Conservation (phyloP, 1,284 basidiomycete genomes). For the Vanrija sp. region DNA sequence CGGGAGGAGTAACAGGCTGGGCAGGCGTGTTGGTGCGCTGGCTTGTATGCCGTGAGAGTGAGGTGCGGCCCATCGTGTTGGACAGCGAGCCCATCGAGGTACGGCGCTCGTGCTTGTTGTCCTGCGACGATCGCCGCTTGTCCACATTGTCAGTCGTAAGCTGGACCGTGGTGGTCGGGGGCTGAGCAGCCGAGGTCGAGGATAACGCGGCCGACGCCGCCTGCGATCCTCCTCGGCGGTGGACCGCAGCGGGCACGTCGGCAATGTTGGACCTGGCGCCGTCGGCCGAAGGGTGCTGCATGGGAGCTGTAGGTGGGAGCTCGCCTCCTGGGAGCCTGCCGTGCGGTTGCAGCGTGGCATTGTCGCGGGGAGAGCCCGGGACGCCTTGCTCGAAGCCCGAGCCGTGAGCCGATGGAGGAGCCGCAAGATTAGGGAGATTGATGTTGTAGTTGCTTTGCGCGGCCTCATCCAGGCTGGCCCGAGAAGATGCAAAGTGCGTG, state of each 20-base stretch:
- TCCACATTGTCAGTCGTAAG: neutral
- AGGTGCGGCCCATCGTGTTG: conserved; percentile 28
- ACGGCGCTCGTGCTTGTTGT: conserved; percentile 67
- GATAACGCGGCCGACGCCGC: conserved; percentile 25
- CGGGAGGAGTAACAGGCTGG: conserved; percentile 20
- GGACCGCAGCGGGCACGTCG: conserved; percentile 47
- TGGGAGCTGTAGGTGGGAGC: conserved; percentile 28
- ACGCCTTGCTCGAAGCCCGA: conserved; percentile 3
- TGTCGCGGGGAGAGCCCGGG: conserved; percentile 51
- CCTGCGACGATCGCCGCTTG: conserved; percentile 33
- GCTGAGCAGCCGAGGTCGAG: conserved; percentile 17
- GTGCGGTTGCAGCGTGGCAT: conserved; percentile 53
- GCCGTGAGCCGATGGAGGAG: conserved; percentile 60
- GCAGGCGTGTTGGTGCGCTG: conserved; percentile 15
- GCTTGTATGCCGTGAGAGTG: conserved; percentile 27
- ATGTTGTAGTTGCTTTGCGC: conserved; percentile 61
- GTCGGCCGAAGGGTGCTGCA: conserved; percentile 47
- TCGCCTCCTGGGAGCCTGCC: conserved; percentile 26
- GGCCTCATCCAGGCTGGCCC: conserved; percentile 54
- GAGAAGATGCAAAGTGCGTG: conserved; percentile 89
- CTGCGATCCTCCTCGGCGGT: conserved; percentile 36
- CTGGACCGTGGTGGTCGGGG: conserved; percentile 52
- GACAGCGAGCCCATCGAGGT: conserved; percentile 51
- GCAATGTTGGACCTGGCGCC: conserved; percentile 37
- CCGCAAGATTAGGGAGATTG: conserved; percentile 71